phyloP scores from a whole-genome alignment of 495 filamentous ascomycete genomes.

The Neurospora intermedia region DNA sequence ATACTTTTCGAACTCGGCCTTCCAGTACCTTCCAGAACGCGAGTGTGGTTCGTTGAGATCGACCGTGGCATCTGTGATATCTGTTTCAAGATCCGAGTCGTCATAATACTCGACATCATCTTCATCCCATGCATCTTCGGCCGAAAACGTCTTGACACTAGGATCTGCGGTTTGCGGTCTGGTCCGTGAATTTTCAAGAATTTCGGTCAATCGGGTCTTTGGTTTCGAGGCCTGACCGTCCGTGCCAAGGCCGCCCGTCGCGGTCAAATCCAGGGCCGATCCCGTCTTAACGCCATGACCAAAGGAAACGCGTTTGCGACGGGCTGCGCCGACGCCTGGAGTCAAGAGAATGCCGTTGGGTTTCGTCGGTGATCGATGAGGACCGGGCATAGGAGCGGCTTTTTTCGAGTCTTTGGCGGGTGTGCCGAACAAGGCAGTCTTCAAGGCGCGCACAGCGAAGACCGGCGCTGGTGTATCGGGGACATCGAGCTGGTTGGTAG shows the following conservation, averaged over 20 bases:
- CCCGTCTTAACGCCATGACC: constrained; percentile 45
- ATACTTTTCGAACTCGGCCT: constrained; percentile 75
- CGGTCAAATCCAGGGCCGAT: constrained; percentile 18
- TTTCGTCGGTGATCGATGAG: constrained; percentile 31
- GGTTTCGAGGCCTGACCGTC: constrained; percentile 39
- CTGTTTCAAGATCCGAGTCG: constrained; percentile 30
- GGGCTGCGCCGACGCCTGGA: constrained; percentile 66
- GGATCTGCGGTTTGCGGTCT: constrained; percentile 11
- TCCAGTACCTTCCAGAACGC: constrained; percentile 88
- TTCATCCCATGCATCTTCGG: constrained; percentile 34
- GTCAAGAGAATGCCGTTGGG: constrained; percentile 68
- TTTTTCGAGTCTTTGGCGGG: constrained; percentile 34
- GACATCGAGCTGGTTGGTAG: constrained; percentile 43
- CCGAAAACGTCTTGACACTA: constrained; percentile 16
- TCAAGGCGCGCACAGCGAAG: constrained; percentile 88
- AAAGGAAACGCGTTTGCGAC: constrained; percentile 88
- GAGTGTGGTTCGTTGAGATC: constrained; percentile 76
- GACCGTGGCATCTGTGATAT: constrained; percentile 58
- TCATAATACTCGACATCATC: constrained; percentile 16
- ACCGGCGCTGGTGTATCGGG: constrained; percentile 91
- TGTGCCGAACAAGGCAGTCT: constrained; percentile 83
- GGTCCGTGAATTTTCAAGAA: constrained; percentile 33
- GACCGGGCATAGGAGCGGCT: neutral
- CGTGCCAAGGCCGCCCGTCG: constrained; percentile 39
- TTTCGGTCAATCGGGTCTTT: constrained; percentile 45